Conservation (phyloP, 2,329 filamentous ascomycete genomes). For the Microdochium nivale region DNA sequence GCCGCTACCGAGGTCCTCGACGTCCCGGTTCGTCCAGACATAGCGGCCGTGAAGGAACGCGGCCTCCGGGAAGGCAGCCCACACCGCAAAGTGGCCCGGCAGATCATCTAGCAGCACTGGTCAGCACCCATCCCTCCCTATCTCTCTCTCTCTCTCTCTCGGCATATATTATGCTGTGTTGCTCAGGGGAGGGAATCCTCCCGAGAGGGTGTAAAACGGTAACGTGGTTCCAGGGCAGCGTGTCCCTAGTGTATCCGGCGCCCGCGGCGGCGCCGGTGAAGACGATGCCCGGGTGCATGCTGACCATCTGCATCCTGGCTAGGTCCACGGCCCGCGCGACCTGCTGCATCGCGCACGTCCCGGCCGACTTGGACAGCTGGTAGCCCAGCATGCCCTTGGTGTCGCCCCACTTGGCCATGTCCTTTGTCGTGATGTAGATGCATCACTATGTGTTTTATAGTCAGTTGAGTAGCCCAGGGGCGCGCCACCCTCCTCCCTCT, state of each 20-base stretch:
- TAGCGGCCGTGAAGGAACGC: slow-evolving; percentile 27
- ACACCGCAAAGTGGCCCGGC: slow-evolving; percentile 26
- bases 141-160: too few species aligned
- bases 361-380: slow-evolving; percentile 27
- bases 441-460: slow-evolving; percentile 5
- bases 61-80: slow-evolving; percentile 27
- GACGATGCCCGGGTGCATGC: slow-evolving; percentile 29
- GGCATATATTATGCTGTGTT: too few species aligned
- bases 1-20: slow-evolving; percentile 24
- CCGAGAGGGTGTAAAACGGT: slow-evolving; percentile 2
- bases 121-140: too few species aligned
- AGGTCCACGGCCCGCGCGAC: slow-evolving; percentile 24
- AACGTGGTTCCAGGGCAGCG: slow-evolving; percentile 19
- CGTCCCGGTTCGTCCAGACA: slow-evolving; percentile 29
- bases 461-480: neutral
- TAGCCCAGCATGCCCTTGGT: slow-evolving; percentile 18
- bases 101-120: slow-evolving; percentile 20
- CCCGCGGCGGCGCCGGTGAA: slow-evolving; percentile 19
- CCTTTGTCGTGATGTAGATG: slow-evolving; percentile 21
- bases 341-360: slow-evolving; percentile 25
- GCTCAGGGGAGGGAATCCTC: too few species aligned
- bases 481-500: too few species aligned
- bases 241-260: slow-evolving; percentile 12
- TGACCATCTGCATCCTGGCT: slow-evolving; percentile 27
- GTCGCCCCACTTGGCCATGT: slow-evolving; percentile 17